Evolutionary conservation across 1,139 yeast genomes (phyloP), one percentile per base, ranked within the genome.

Genomic region (Blastobotrys niveus): DNA sequence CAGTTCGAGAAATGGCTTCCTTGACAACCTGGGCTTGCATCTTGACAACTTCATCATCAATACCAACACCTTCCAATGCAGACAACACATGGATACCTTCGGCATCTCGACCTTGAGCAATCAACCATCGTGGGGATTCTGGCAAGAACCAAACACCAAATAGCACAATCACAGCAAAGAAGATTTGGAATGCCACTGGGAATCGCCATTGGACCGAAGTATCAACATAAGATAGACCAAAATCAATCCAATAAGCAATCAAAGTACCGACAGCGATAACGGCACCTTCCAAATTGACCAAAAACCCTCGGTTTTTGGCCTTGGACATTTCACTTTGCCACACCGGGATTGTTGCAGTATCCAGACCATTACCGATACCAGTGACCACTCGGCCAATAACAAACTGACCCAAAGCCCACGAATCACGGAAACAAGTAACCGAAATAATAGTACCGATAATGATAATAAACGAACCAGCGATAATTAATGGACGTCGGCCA

Each of bases 241-340:
- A 76, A 75, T 38, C 85, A 69, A 55, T 77, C 88, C 89, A 83
- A 65, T 84, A 82, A 9, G 91, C 86, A 56, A 81, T 66, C 56
- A 79, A 72, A 35, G 86, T 80, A 55, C 91, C 89, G 46, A 80
- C 68, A 38, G 86, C 87, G 51, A 82, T 76, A 42, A 81, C 76
- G 14, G 84, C 77, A 55, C 88, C 91, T 63, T 83, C 87, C 57
- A 80, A 66, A 57, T 76, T 74, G 46, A 83, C 88, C 58, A 82
- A 71, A 51, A 76, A 68, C 55, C 94, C 94, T 69, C 94, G 76
- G 62, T 78, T 76, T 57, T 78, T 78, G 9, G 91, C 80, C 50
- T 74, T 73, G 24, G 89, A 79, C 74, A 82, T 77, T 65, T 84
- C 95, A 0, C 93, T 78, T 63, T 84, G 88, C 81, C 87, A 83